These are phyloP conservation scores for Gonium pectorale DNA, from an alignment of 139 green algal species.

Conservation along the genomic window DNA sequence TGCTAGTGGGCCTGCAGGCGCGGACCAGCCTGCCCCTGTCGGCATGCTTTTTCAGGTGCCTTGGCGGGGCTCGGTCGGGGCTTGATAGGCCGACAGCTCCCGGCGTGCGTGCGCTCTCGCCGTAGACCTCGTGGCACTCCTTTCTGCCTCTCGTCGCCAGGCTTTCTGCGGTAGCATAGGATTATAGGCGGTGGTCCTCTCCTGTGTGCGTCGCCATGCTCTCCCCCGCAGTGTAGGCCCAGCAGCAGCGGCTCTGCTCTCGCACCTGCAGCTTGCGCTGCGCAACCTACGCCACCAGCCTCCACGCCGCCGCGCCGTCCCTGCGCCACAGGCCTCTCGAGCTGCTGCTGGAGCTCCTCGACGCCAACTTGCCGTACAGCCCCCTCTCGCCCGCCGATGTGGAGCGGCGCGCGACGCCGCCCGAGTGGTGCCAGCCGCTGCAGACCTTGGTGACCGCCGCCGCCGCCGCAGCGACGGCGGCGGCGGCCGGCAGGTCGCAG, in stretches of 20 bases:
- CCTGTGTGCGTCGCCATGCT: too few relatives aligned
- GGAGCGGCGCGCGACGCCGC: not conserved
- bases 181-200: too few relatives aligned
- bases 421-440: constrained; percentile 36
- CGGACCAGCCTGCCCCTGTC: constrained; percentile 15
- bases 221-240: too few relatives aligned
- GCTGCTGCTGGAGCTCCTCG: constrained; percentile 43
- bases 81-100: too few relatives aligned
- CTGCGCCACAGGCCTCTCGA: constrained; percentile 19
- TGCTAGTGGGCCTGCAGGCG: constrained; percentile 13
- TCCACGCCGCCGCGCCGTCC: not conserved
- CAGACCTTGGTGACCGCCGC: not conserved
- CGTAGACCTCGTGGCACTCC: too few relatives aligned
- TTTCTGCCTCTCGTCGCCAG: too few relatives aligned
- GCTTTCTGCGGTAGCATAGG: too few relatives aligned
- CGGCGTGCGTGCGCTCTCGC: too few relatives aligned
- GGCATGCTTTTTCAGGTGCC: constrained; percentile 38
- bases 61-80: too few relatives aligned
- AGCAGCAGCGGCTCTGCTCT: too few relatives aligned
- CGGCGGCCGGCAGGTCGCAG: not conserved
- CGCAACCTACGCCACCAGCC: not conserved
- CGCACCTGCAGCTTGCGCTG: not conserved
- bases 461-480: too few relatives aligned
- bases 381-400: constrained; percentile 3
- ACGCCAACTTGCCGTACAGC: not conserved